Evolutionary conservation across 2,329 filamentous ascomycete genomes (phyloP), one percentile per base, ranked within the genome.

Genomic region (Exophiala viscosa): DNA sequence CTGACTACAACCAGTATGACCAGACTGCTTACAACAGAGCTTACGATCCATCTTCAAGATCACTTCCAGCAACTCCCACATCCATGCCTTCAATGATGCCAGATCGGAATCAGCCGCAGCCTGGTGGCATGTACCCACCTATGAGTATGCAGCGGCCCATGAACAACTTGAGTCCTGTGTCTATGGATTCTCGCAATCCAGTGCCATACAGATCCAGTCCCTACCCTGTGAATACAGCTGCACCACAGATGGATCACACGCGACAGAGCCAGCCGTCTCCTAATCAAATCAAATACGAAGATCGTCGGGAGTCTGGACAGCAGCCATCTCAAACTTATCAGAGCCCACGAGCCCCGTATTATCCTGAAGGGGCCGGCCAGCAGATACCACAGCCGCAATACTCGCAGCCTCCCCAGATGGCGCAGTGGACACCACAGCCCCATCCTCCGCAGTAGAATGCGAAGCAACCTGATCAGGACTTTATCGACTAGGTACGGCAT

Each of bases 1-100:
- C 45, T 18, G 61, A 63, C 14, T 64, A 63, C 45, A 47, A 41
- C 13, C 55, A 57, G 14, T 64, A 63, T 41, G 60, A 60, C 32
- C 60, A 59, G 28, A 35, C 53, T 20, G 46, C 48, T 10, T 64
- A 63, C 43, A 58, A 48, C 31, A 45, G 60, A 41, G 55, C 41
- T 39, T 62, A 61, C 40, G 59, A 60, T 14, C 50, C 58, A 10
- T 39, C 50, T 3, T 61, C 58, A n/a, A 57, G 59, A 33, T 41
- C 58, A 8, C 58, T 63, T 8, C 55, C 57, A 3, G 49, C 61
- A 18, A 60, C 60, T 17, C 54, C 59, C 1, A 58, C 58, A 2
- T 55, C 56, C 11, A 59, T 64, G 47, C 52, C 61, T 14, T 38
- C 61, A 4, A 58, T 57, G 41, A 49, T 62, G 40, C 45, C 57